Evolutionary conservation across 202 grass and related monocot species (phyloP), one percentile per base, ranked within the genome.

Genomic region (Setaria italica): DNA sequence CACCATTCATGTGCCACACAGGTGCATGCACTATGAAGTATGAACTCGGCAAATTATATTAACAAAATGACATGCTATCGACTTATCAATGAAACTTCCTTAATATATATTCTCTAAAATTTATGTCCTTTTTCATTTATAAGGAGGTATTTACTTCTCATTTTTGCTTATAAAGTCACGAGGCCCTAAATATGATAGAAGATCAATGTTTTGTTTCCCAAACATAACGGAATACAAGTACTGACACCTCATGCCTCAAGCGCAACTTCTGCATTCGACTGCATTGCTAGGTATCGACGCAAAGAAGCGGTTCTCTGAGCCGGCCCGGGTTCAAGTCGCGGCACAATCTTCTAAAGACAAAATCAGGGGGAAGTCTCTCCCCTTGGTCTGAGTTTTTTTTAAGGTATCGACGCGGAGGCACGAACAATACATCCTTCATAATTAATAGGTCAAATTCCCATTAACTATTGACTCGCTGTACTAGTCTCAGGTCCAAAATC

Each of bases 371-470:
- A 25, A 25, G 25, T 25, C 25, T 25, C 25, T 25, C 25, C 25
- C 25, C 25, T 25, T 25, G 25, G 25, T 25, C 25, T 25, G 25
- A 25, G 25, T 25, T 25, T 25, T 25, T 25, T 25, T 25, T 25
- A 25, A 85, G 43, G 42, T 56, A 49, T 6, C 0, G 9, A 14
- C 50, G 11, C 51, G 4, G 5, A 69, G 87, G 67, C 62, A 75
- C 2, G 33, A 42, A 76, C 49, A 80, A 74, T 60, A 32, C 49
- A 29, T 19, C n/a, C 32, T 67, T 73, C 30, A 9, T 73, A 67
- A 67, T 57, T 79, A 33, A 35, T 48, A 87, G 42, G 41, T 54
- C 21, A 14, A 15, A 67, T 55, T 58, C 48, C 33, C 78, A 15
- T 53, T 54, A 39, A 11, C 11, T 53, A 63, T 20, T 72, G 43